A percentile compares a stretch with the other conserved stretches of the same genome.
These are phyloP conservation scores for Poronia punctata DNA, from an alignment of 495 filamentous ascomycete species.

Conservation along the genomic window DNA sequence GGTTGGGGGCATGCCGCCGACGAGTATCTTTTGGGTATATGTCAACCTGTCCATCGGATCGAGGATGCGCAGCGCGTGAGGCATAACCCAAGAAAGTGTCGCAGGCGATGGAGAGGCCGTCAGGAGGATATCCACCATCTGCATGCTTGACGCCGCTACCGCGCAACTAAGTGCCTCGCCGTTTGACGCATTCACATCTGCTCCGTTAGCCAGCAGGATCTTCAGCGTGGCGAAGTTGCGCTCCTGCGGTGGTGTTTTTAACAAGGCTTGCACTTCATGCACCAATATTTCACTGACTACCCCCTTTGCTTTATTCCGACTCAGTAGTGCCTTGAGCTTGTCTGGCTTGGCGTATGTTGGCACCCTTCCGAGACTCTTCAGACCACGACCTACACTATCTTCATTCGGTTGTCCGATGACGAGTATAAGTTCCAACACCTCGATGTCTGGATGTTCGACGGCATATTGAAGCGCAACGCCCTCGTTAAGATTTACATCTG, in stretches of 20 bases:
- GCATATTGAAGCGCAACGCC: conserved; percentile 31
- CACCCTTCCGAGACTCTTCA: conserved; percentile 25
- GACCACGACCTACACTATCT: conserved; percentile 24
- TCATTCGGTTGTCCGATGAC: conserved; percentile 30
- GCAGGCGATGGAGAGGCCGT: conserved; percentile 24
- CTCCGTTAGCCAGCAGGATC: conserved; percentile 34
- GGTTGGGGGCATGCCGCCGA: conserved; percentile 28
- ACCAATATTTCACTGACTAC: conserved; percentile 25
- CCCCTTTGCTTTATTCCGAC: conserved; percentile 29
- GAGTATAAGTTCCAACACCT: conserved; percentile 36
- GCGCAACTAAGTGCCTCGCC: conserved; percentile 35
- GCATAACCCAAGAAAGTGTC: conserved; percentile 29
- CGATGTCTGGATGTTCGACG: conserved; percentile 25
- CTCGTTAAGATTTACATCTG: conserved; percentile 37
- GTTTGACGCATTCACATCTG: conserved; percentile 36
- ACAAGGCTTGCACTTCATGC: conserved; percentile 33
- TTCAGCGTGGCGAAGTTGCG: conserved; percentile 26
- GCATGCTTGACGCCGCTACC: conserved; percentile 30
- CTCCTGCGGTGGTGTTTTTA: conserved; percentile 19
- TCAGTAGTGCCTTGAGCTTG: conserved; percentile 32
- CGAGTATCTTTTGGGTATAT: conserved; percentile 34
- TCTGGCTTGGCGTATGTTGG: conserved; percentile 30
- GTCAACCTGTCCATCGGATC: conserved; percentile 37
- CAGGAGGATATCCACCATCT: conserved; percentile 35
- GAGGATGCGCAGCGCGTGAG: conserved; percentile 34